These are phyloP conservation scores for Scutellaria galericulata DNA, from an alignment of 257 asterid species.

Conservation along the genomic window DNA sequence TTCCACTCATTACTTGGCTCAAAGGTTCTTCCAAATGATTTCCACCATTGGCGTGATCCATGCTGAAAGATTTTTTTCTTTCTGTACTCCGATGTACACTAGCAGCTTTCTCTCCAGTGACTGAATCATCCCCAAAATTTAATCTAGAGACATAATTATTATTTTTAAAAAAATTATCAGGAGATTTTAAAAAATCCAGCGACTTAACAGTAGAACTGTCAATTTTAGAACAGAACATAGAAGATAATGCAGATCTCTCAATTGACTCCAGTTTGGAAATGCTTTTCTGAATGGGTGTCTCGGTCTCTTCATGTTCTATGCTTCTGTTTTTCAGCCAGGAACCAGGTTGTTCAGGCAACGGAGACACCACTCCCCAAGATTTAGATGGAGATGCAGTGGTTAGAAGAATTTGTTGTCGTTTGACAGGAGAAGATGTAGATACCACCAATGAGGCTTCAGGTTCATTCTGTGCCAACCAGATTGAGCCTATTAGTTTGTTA, in stretches of 20 bases:
- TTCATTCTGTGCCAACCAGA: slow-evolving; percentile 43
- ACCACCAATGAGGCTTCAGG: slow-evolving; percentile 44
- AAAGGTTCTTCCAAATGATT: slow-evolving; percentile 46
- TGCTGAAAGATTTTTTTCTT: slow-evolving; percentile 33
- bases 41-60: slow-evolving; percentile 36
- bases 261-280: slow-evolving; percentile 72
- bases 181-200: slow-evolving; percentile 53
- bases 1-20: slow-evolving; percentile 35
- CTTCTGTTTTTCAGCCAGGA: slow-evolving; percentile 47
- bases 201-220: slow-evolving; percentile 54
- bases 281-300: slow-evolving; percentile 75
- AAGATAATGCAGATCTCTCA: slow-evolving; percentile 64
- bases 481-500: slow-evolving; percentile 34
- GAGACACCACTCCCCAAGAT: slow-evolving; percentile 44
- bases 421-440: slow-evolving; percentile 54
- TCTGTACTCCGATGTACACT: slow-evolving; percentile 40
- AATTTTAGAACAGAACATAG: slow-evolving; percentile 59
- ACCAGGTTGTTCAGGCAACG: slow-evolving; percentile 50
- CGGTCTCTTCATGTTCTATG: slow-evolving; percentile 40
- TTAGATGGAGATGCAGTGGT: slow-evolving; percentile 54
- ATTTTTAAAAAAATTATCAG: slow-evolving; percentile 42
- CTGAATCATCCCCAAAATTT: slow-evolving; percentile 40
- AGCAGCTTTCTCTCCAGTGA: slow-evolving; percentile 40
- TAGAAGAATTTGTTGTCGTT: slow-evolving; percentile 38
- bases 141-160: slow-evolving; percentile 16